These are phyloP conservation scores for Nakazawaea siamensis DNA, from an alignment of 805 yeast species.

Conservation along the genomic window DNA sequence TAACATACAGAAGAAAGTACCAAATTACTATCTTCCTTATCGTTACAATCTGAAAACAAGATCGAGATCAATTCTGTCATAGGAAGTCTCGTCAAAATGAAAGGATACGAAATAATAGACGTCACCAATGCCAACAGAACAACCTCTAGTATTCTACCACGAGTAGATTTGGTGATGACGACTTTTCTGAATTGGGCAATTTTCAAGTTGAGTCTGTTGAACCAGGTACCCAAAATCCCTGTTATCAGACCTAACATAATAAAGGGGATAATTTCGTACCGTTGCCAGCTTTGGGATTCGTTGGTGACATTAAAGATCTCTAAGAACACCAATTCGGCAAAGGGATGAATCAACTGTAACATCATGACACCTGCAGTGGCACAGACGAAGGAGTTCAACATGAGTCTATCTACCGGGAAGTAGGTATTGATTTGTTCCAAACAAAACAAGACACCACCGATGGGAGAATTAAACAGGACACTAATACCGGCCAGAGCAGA, in stretches of 20 bases:
- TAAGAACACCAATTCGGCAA: constrained; percentile 29
- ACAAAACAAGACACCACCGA: constrained; percentile 80
- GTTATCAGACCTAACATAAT: constrained; percentile 63
- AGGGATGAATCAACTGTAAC: constrained; percentile 42
- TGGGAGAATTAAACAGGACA: constrained; percentile 80
- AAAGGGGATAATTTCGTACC: constrained; percentile 65
- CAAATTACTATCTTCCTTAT: constrained; percentile 6
- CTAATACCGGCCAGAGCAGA: constrained; percentile 81
- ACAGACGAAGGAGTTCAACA: constrained; percentile 82
- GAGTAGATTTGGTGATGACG: constrained; percentile 17
- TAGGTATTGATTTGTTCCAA: constrained; percentile 61
- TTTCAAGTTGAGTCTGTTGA: constrained; percentile 37
- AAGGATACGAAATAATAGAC: constrained; percentile 46
- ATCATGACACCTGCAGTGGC: constrained; percentile 67
- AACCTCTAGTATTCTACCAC: constrained; percentile 37
- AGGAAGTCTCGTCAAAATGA: constrained; percentile 44
- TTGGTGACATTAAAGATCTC: constrained; percentile 55
- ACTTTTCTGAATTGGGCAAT: constrained; percentile 29
- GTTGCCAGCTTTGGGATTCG: constrained; percentile 58
- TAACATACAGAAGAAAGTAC: constrained; percentile 14
- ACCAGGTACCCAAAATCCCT: constrained; percentile 54
- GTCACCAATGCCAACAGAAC: constrained; percentile 40
- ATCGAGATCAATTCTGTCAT: constrained; percentile 48
- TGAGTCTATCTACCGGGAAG: constrained; percentile 51
- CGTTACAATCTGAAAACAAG: constrained; percentile 59